Evolutionary conservation across 768 basidiomycete genomes (phyloP).

Genomic region (Agaricus subrufescens): DNA sequence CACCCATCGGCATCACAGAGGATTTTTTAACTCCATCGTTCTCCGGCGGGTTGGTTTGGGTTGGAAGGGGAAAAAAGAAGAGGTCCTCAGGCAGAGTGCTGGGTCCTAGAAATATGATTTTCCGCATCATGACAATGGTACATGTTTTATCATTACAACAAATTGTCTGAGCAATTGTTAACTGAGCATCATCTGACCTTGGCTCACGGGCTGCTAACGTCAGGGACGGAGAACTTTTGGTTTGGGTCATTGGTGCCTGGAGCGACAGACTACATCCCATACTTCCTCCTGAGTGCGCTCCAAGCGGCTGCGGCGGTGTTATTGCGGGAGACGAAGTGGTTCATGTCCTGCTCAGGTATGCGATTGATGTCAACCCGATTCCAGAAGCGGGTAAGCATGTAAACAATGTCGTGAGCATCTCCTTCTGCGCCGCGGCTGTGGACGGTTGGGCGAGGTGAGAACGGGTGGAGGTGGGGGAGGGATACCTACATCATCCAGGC

Average conservation of each 20-base stretch:
- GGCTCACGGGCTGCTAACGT: neutral
- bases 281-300: constrained; percentile 71
- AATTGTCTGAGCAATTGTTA: constrained; percentile 1
- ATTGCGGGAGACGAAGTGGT: constrained; percentile 59
- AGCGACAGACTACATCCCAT: constrained; percentile 43
- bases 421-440: constrained; percentile 61
- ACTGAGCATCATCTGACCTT: constrained; percentile 6
- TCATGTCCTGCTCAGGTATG: constrained; percentile 84
- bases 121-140: constrained; percentile 2
- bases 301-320: constrained; percentile 65
- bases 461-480: constrained; percentile 12
- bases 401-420: constrained; percentile 77
- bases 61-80: too few species aligned
- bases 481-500: constrained; percentile 70
- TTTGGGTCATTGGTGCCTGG: too few species aligned
- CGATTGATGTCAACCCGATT: constrained; percentile 82
- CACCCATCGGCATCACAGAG: too few species aligned
- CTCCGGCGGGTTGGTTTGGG: too few species aligned
- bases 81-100: too few species aligned
- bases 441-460: constrained; percentile 11
- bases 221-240: too few species aligned
- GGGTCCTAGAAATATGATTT: constrained; percentile 3
- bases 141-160: constrained; percentile 8
- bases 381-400: constrained; percentile 71
- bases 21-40: too few species aligned